Conservation (phyloP, 345 rosid genomes). For the Luvunga scandens region DNA sequence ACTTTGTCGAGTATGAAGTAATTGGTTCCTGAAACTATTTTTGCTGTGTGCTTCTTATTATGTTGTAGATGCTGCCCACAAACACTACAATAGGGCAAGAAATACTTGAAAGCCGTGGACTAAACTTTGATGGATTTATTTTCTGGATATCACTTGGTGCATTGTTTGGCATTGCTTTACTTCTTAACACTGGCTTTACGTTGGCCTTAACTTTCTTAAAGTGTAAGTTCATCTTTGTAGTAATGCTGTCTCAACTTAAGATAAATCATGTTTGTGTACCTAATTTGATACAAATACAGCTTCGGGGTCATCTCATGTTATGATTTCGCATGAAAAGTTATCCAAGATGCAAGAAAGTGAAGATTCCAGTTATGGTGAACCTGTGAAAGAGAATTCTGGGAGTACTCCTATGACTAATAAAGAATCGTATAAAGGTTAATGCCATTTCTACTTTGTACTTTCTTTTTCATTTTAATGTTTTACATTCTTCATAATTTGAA, state of each 20-base stretch:
- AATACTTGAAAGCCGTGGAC: slow-evolving; percentile 56
- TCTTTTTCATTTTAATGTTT: neutral
- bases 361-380: slow-evolving; percentile 22
- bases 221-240: slow-evolving; percentile 37
- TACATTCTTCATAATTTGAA: neutral
- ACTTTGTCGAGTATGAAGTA: neutral
- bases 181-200: slow-evolving; percentile 60
- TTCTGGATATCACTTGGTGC: slow-evolving; percentile 72
- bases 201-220: slow-evolving; percentile 67
- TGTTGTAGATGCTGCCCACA: slow-evolving; percentile 33
- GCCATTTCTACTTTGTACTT: neutral
- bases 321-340: slow-evolving; percentile 62
- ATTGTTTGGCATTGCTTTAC: slow-evolving; percentile 49
- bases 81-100: slow-evolving; percentile 51
- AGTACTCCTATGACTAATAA: neutral
- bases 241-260: neutral
- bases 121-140: slow-evolving; percentile 46
- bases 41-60: neutral
- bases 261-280: neutral
- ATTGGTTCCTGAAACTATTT: neutral
- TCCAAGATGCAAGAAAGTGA: slow-evolving; percentile 41
- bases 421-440: slow-evolving; percentile 26
- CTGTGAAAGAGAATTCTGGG: slow-evolving; percentile 3
- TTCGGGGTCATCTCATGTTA: slow-evolving; percentile 63
- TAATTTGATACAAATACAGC: slow-evolving; percentile 37